Percentiles rank a stretch among this genome's conserved stretches.
phyloP scores from a whole-genome alignment of 2,329 filamentous ascomycete species.

The Ustilaginoidea virens region DNA sequence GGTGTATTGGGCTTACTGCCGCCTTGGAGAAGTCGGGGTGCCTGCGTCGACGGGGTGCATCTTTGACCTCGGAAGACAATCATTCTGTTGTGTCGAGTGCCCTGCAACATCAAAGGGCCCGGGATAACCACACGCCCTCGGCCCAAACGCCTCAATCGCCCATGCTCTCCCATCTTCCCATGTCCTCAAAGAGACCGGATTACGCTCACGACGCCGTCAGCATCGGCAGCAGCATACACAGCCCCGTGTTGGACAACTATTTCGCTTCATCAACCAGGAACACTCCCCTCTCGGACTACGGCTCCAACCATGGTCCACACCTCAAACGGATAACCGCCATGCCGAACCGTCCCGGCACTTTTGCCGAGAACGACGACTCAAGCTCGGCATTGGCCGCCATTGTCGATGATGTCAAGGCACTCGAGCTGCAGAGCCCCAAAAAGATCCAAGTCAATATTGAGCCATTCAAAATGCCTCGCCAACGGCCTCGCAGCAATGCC shows the following conservation, averaged over 20 bases:
- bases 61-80: constrained; percentile 5
- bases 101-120: constrained; percentile 5
- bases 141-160: constrained; percentile 1
- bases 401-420: constrained; percentile 17
- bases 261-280: constrained; percentile 6
- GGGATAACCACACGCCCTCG: constrained; percentile 4
- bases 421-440: too few species aligned
- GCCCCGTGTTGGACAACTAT: constrained; percentile 2
- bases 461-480: constrained; percentile 33
- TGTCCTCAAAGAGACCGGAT: background rate
- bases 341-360: constrained; percentile 15
- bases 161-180: constrained; percentile 3
- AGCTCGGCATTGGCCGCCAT: constrained; percentile 10
- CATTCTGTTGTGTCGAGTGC: too few species aligned
- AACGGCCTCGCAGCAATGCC: constrained; percentile 28
- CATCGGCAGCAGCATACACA: constrained; percentile 5
- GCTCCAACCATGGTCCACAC: constrained; percentile 14
- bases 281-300: constrained; percentile 14
- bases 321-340: constrained; percentile 6
- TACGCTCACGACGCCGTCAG: constrained; percentile 7
- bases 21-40: constrained; percentile 34
- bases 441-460: too few species aligned
- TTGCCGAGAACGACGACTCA: constrained; percentile 10
- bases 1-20: constrained; percentile 50
- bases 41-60: constrained; percentile 7